A percentile compares a stretch with the other conserved stretches of the same genome.
These are phyloP conservation scores for Suillus occidentalis DNA, from an alignment of 768 basidiomycete genomes.

Conservation along the genomic window DNA sequence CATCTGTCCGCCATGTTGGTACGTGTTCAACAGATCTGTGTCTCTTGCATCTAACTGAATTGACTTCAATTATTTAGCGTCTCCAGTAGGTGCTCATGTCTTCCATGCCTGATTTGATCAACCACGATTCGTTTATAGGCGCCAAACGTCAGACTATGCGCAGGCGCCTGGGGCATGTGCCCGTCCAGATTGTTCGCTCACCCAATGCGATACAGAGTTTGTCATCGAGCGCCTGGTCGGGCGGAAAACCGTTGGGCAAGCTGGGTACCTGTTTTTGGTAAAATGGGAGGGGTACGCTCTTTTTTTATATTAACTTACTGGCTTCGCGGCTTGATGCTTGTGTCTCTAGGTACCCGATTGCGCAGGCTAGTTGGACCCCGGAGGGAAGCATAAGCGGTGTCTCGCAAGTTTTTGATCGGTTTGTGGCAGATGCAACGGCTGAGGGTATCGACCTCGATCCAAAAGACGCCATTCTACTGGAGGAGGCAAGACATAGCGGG, in stretches of 20 bases:
- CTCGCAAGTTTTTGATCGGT: constrained; percentile 15
- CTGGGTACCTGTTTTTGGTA: constrained; percentile 26
- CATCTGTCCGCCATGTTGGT: constrained; percentile 45
- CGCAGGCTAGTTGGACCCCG: constrained; percentile 30
- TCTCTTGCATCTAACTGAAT: background rate
- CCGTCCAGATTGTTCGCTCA: constrained; percentile 26
- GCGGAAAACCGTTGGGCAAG: constrained; percentile 18
- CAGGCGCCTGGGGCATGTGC: constrained; percentile 17
- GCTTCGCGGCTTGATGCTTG: background rate
- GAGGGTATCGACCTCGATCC: constrained; percentile 20
- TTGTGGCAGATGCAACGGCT: constrained; percentile 15
- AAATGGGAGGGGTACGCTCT: constrained; percentile 34
- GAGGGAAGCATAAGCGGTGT: constrained; percentile 26
- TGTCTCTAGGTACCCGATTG: constrained; percentile 25
- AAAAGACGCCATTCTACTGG: constrained; percentile 19
- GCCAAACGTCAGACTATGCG: constrained; percentile 15
- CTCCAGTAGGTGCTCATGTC: constrained; percentile 15
- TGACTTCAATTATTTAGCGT: background rate
- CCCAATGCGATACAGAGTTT: constrained; percentile 4
- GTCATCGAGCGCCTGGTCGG: constrained; percentile 29
- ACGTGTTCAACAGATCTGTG: constrained; percentile 9
- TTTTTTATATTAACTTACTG: background rate
- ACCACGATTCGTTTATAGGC: constrained; percentile 9
- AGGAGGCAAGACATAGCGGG: constrained; percentile 24
- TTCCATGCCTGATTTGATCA: background rate